Evolutionary conservation across 2,329 filamentous ascomycete species (phyloP), one percentile per base, ranked within the genome.

Genomic region (Penicillium sp.): DNA sequence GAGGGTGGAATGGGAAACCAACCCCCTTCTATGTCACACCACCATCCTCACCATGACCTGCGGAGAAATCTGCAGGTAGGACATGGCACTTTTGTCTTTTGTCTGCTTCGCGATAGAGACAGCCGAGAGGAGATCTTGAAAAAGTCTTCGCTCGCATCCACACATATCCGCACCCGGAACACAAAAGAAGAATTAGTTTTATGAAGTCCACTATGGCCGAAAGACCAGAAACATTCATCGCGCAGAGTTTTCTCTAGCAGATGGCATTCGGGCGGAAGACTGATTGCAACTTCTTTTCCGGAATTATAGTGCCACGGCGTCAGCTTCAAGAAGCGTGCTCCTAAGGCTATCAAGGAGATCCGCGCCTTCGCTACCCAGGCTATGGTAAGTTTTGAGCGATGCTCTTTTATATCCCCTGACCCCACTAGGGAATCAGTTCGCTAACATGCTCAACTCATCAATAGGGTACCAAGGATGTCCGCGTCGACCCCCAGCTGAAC

Each of bases 261-360:
- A 72, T 73, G 72, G 72, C 72, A 74, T 78, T 85, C 78, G 84
- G 84, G 80, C 84, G 84, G 84, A 87, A 87, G 84, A 87, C 86
- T 88, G 81, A 88, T 82, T 74, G 68, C 69, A 71, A 62, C 72
- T 68, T 72, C 70, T 71, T 73, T 73, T 69, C 69, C 61, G 60
- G 66, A 59, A 54, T 60, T 63, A 79, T 80, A 97, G 94, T 84
- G 97, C 78, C 92, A 97, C 83, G 94, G 94, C 81, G 90, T 94
- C 69, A 87, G 86, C 79, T 99, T 99, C 92, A 99, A 99, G 90
- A 97, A 99, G 91, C 87, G 94, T 79, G 95, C 95, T 79, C 94
- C 94, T 79, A 86, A 87, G 76, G 94, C 94, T 76, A 95, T 99
- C 86, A 99, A 99, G 90, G 94, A 97, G 89, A 97, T 99, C 85